Conservation (phyloP, 2,329 filamentous ascomycete species). For the Ophiocordyceps camponoti-floridani region DNA sequence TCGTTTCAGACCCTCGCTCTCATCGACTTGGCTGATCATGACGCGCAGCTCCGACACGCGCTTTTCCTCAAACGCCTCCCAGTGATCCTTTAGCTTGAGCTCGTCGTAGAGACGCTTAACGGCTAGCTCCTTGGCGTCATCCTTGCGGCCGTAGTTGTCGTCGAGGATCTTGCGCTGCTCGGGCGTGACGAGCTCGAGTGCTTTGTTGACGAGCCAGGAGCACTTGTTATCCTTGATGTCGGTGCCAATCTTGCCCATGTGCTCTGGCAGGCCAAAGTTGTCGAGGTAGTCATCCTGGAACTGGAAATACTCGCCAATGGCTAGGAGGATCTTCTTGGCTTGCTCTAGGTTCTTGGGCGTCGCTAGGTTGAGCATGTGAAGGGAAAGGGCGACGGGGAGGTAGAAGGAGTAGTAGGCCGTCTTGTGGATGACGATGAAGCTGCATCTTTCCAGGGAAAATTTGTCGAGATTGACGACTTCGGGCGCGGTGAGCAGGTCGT, state of each 20-base stretch:
- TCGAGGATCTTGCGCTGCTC: slow-evolving; percentile 81
- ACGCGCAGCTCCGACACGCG: slow-evolving; percentile 58
- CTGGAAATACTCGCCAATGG: slow-evolving; percentile 98
- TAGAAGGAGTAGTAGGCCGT: slow-evolving; percentile 99
- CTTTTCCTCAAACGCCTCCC: slow-evolving; percentile 80
- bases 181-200: slow-evolving; percentile 58
- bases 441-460: slow-evolving; percentile 90
- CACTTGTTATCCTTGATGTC: slow-evolving; percentile 99
- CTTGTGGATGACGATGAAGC: slow-evolving; percentile 99
- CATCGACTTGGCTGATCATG: slow-evolving; percentile 66
- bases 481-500: slow-evolving; percentile 86
- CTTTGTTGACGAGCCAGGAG: slow-evolving; percentile 95
- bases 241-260: slow-evolving; percentile 96
- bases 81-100: slow-evolving; percentile 65
- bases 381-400: slow-evolving; percentile 79
- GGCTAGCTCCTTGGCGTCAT: slow-evolving; percentile 61
- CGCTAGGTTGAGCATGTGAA: slow-evolving; percentile 71
- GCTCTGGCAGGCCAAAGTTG: slow-evolving; percentile 82
- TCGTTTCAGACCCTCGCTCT: slow-evolving; percentile 79
- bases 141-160: slow-evolving; percentile 86
- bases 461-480: slow-evolving; percentile 93
- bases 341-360: slow-evolving; percentile 79
- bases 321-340: slow-evolving; percentile 82
- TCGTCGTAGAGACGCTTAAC: slow-evolving; percentile 85
- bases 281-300: slow-evolving; percentile 98